phyloP scores from a whole-genome alignment of 345 rosid species.

The Gossypium stocksii region DNA sequence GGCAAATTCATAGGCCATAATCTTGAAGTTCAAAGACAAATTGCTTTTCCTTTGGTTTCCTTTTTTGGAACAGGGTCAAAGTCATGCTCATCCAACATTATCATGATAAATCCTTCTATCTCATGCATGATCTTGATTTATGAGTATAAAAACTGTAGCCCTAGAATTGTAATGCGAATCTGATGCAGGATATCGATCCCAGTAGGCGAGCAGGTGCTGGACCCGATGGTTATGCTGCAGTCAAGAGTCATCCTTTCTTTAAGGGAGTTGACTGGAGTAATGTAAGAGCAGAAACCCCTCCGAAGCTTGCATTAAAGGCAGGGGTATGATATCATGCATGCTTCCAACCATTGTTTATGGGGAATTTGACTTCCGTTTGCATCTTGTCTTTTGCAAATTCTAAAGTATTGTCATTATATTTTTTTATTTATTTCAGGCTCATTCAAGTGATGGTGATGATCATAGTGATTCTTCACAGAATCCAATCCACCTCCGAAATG shows the following conservation, averaged over 20 bases:
- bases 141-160: not conserved
- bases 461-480: slow-evolving; percentile 65
- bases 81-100: not conserved
- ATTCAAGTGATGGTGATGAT: slow-evolving; percentile 57
- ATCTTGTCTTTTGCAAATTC: not conserved
- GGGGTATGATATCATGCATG: slow-evolving; percentile 33
- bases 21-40: not conserved
- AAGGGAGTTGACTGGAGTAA: slow-evolving; percentile 81
- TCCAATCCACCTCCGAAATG: slow-evolving; percentile 62
- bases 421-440: slow-evolving; percentile 32
- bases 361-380: slow-evolving; percentile 9
- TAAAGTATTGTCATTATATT: not conserved
- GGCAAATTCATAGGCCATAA: not conserved
- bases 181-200: slow-evolving; percentile 80
- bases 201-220: slow-evolving; percentile 94
- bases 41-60: not conserved
- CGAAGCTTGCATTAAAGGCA: slow-evolving; percentile 68
- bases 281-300: slow-evolving; percentile 68
- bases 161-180: slow-evolving; percentile 5
- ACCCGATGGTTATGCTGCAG: slow-evolving; percentile 65
- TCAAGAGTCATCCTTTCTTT: slow-evolving; percentile 54
- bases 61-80: not conserved
- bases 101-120: not conserved
- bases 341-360: not conserved
- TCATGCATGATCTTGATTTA: not conserved